Conservation (phyloP, 1,139 yeast genomes). For the Yamadazyma dendronema region DNA sequence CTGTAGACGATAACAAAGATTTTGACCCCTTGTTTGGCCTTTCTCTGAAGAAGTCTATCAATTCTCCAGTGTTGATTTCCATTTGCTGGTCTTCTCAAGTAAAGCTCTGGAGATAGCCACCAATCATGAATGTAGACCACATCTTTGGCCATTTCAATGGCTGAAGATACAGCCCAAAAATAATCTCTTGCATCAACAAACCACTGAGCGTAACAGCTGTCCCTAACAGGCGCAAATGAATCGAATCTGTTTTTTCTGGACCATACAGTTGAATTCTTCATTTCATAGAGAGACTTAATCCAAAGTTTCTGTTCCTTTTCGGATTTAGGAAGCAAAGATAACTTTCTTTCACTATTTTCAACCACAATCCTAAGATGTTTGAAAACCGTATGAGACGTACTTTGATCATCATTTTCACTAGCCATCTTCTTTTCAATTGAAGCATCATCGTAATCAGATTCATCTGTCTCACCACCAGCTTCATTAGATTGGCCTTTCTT, state of each 20-base stretch:
- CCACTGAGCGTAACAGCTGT: constrained; percentile 90
- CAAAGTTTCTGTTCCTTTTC: constrained; percentile 70
- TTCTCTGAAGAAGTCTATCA: constrained; percentile 82
- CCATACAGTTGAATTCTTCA: constrained; percentile 74
- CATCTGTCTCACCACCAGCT: constrained; percentile 27
- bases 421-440: constrained; percentile 28
- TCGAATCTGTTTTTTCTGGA: constrained; percentile 70
- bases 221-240: constrained; percentile 90
- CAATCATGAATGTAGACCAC: constrained; percentile 95
- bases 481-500: constrained; percentile 37
- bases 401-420: constrained; percentile 19
- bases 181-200: constrained; percentile 96
- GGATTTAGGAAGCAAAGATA: constrained; percentile 73
- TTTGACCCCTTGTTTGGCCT: constrained; percentile 94
- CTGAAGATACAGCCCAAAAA: constrained; percentile 94
- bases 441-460: constrained; percentile 46
- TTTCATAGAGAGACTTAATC: constrained; percentile 69
- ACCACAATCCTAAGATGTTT: constrained; percentile 59
- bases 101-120: constrained; percentile 97
- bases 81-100: constrained; percentile 89
- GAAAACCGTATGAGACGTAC: constrained; percentile 27
- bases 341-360: constrained; percentile 74
- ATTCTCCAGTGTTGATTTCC: constrained; percentile 94
- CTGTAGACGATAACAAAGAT: constrained; percentile 92
- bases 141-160: constrained; percentile 91